Evolutionary conservation across 1,139 yeast genomes (phyloP), one percentile per base, ranked within the genome.

Genomic region (Lodderomyces theae): DNA sequence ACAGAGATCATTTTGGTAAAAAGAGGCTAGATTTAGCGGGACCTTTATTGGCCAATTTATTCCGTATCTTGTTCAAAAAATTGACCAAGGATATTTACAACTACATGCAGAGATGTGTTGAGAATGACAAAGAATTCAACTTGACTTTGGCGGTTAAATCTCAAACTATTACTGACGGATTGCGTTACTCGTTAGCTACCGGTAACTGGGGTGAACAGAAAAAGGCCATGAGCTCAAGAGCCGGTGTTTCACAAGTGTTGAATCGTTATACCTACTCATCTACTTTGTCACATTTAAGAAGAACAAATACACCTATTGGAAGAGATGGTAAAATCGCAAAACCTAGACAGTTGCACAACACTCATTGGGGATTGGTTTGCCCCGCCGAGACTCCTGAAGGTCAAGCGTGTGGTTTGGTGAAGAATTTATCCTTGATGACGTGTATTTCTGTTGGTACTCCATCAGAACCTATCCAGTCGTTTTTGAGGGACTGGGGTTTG

Each of bases 171-270:
- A 94, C 98, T 32, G 94, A 95, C 50, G 99, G 99, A 62, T 79
- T 92, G 64, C 86, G 95, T 63, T 94, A 92, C 67, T 94, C 98
- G 29, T 77, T 92, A 56, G 98, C 99, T 39, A 92, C 99, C 13
- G 99, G 99, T 74, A 92, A 94, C 69, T 92, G 99, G 99, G 98
- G 98, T 71, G 98, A 94, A 68, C 98, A 92, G 64, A 92, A 90
- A 82, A 94, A 92, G 67, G 97, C 97, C 17, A 92, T 94, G 98
- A 83, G 95, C 47, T 84, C 97, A 17, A 84, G 96, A 66, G 99
- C 98, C 8, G 99, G 99, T 77, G 99, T 94, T 40, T 92, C 98
- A 13, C 98, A 94, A 73, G 98, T 94, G 52, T 77, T 94, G 66
- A 94, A 94, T 65, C 82, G 99, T 70, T 94, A 92, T 67, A 94